Base-by-base conservation (phyloP, 768 basidiomycete species). In the Tylopilus sp. region DNA sequence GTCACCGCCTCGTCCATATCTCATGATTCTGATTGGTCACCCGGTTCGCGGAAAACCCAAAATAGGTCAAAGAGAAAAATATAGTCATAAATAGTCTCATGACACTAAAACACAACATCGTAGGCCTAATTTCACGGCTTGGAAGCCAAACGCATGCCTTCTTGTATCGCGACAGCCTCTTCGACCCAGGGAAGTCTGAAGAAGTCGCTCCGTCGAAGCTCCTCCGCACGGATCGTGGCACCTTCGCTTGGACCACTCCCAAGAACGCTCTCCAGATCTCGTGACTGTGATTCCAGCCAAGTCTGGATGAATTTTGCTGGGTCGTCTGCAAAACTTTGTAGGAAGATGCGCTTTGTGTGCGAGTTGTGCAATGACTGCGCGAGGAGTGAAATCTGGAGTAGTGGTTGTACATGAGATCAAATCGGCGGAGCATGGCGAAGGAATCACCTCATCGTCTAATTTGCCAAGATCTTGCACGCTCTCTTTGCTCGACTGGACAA, bases 111-210 rank as follows among this genome's bases (percentile, higher is more conserved):
- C 21, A 17, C 16, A n/a, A 30, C 25, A 11, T n/a, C n/a, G n/a
- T n/a, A n/a, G n/a, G 25, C 3, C 48, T 17, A 13, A 14, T 11
- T 4, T 52, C 59, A 78, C 56, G 72, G 71, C 71, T 77, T 66
- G 70, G 78, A 70, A 13, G 86, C 86, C 48, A 90, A 68, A 31
- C 89, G 79, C 66, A 85, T 73, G 0, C 91, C 90, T 60, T 95
- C 92, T 60, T 92, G 87, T 21, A 95, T 81, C 9, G 87, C 85
- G 47, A 93, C 85, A 7, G 92, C 92, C 75, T 84, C 83, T 60
- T 89, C 86, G 13, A 97, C 92, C 94, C 94, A 98, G 5, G 92
- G 90, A 64, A 96, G 70, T 56, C 80, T 77, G 79, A 97, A 98
- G 72, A 93, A 89, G 67, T 97, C 93, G 63, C 89, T 93, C 47